Base-by-base conservation (phyloP, 1,284 basidiomycete genomes). In the Ustilago trichophora region DNA sequence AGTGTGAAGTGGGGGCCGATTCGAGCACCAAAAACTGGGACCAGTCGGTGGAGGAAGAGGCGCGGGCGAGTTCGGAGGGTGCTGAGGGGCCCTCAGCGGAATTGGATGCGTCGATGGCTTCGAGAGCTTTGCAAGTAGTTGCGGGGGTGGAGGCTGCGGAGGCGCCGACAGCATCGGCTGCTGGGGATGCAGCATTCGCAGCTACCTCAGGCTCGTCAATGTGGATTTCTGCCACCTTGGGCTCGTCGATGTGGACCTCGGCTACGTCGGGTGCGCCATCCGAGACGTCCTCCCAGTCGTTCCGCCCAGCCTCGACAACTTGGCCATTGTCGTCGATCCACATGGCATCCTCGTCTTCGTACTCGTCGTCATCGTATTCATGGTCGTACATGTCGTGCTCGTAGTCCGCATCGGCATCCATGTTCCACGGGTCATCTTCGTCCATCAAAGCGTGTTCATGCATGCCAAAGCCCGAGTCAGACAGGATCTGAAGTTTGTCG, bases 251-350 rank as follows among this genome's bases (percentile, higher is more conserved):
- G 26, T 55, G 44, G n/a, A 63, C 49, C 38, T 51, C 53, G 11
- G 45, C 57, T 8, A 56, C 57, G 22, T 60, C 53, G 12, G 48
- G 43, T 15, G 47, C 49, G 13, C 33, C 65, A 6, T 66, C 68
- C 19, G 64, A 62, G 48, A 72, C 64, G 41, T 76, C 74, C 34
- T 76, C 74, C 75, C 75, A 77, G 18, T 73, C 73, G 31, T 66
- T 72, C 29, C 59, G 33, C 1, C 24, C 55, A 8, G 43, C 69
- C 65, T 70, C 51, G 27, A 76, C 47, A 72, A 76, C 53, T 26
- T 69, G 62, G 1, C 72, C 69, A 29, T 71, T 65, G 24, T 75
- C 77, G 13, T 71, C 76, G 16, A 68, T 33, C 73, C 72, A 74
- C 33, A 49, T 50, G 15, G 36, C 55, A 4, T 60, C 68, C 21